Base-by-base conservation (phyloP, 305 asterid genomes). In the Fraxinus ornus region DNA sequence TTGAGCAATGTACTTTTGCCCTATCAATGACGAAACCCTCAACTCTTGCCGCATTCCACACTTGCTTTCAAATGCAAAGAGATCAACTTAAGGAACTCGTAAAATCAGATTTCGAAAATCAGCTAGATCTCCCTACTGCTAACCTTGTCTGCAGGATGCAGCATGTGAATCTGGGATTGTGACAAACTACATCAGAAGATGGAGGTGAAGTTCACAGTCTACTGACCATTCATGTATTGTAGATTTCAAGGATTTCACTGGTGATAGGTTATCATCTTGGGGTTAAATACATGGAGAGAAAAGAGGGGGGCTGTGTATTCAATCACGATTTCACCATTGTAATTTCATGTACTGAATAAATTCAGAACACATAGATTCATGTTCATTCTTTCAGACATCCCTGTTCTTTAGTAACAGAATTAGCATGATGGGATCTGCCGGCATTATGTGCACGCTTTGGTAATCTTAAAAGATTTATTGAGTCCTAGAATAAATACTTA, bases 101-200 rank as follows among this genome's bases (percentile, higher is more conserved):
- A 24, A 92, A 86, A 82, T 86, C 95, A 4, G 97, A 94, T 78
- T 86, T 93, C 2, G 93, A 87, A 4, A 86, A 88, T 82, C 95
- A 93, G 83, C 94, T 95, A 55, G 98, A 95, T 91, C 88, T 92
- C 81, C 92, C 95, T 47, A 93, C 96, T 0, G 95, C 97, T 44
- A 94, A 93, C 86, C 98, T 93, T 24, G 93, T 94, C 75, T 92
- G 97, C 87, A 94, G 85, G 89, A 95, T 95, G 92, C 92, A 97
- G 9, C 93, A 91, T 15, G 90, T 90, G 71, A 90, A 86, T 41
- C 85, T 92, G 44, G 98, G 93, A 22, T 84, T 83, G 78, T 78
- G 74, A 77, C 41, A 37, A 62, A 21, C 4, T 21, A 62, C 10
- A 21, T 22, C 4, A n/a, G 1, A 4, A 21, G 28, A 60, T 7